Conservation (phyloP, 257 asterid species). For the Przewalskia tangutica region DNA sequence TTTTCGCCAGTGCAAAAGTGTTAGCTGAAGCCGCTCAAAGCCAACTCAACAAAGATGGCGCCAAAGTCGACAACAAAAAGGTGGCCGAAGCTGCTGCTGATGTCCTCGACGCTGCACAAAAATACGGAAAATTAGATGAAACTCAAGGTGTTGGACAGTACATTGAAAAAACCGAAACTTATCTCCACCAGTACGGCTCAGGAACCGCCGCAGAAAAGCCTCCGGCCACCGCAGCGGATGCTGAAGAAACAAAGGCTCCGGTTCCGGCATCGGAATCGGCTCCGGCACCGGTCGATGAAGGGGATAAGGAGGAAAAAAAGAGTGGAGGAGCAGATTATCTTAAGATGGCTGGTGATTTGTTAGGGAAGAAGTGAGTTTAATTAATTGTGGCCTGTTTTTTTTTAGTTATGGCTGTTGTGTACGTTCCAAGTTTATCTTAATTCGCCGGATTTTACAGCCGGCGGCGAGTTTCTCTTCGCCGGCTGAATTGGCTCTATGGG, state of each 20-base stretch:
- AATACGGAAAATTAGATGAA: constrained; percentile 40
- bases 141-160: constrained; percentile 43
- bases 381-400: not conserved
- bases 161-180: constrained; percentile 47
- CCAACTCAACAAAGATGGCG: constrained; percentile 24
- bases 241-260: not conserved
- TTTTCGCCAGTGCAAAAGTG: constrained; percentile 33
- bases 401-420: not conserved
- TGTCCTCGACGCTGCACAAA: constrained; percentile 27
- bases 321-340: constrained; percentile 9
- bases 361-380: constrained; percentile 5
- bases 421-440: not conserved
- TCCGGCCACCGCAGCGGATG: not conserved
- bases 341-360: constrained; percentile 23
- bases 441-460: no score
- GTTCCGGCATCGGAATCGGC: not conserved
- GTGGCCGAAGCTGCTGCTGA: constrained; percentile 46
- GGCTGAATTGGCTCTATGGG: not conserved
- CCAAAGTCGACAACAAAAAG: constrained; percentile 20
- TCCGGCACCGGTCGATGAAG: not conserved
- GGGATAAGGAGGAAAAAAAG: not conserved
- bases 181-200: constrained; percentile 30
- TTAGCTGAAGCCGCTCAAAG: constrained; percentile 46
- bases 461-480: not conserved
- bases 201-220: not conserved